phyloP scores from a whole-genome alignment of 2,329 filamentous ascomycete genomes.

The Thelonectria blattea region DNA sequence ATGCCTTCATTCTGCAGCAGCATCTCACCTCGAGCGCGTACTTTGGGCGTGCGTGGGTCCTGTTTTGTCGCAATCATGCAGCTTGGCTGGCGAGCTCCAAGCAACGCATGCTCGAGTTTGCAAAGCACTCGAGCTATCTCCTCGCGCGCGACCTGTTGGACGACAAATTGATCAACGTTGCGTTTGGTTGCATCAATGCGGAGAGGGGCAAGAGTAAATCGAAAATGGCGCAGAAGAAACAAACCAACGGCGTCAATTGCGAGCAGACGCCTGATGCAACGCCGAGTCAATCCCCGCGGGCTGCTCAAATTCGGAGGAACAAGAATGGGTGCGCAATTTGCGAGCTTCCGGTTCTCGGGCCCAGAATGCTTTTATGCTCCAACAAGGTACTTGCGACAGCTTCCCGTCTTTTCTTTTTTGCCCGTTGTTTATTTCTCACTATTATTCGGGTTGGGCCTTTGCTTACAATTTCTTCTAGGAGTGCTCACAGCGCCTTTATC shows the following conservation, averaged over 20 bases:
- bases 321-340: slow-evolving; percentile 56
- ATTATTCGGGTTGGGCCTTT: neutral
- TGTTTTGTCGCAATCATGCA: slow-evolving; percentile 58
- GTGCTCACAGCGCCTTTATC: slow-evolving; percentile 54
- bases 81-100: slow-evolving; percentile 57
- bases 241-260: slow-evolving; percentile 19
- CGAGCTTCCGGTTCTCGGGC: slow-evolving; percentile 54
- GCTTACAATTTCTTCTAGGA: slow-evolving; percentile 42
- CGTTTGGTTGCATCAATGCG: slow-evolving; percentile 51
- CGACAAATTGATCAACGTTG: slow-evolving; percentile 51
- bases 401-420: neutral
- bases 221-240: slow-evolving; percentile 11
- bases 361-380: slow-evolving; percentile 55
- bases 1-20: slow-evolving; percentile 58
- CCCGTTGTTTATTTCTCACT: neutral
- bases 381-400: slow-evolving; percentile 51
- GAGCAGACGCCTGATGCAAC: slow-evolving; percentile 21
- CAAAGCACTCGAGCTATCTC: slow-evolving; percentile 59
- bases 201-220: slow-evolving; percentile 43
- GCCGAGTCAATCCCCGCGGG: slow-evolving; percentile 40
- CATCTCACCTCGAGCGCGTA: slow-evolving; percentile 59
- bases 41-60: slow-evolving; percentile 57
- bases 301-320: slow-evolving; percentile 49
- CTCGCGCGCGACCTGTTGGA: slow-evolving; percentile 55
- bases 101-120: slow-evolving; percentile 59